Evolutionary conservation across 345 rosid species (phyloP).

Genomic region (Gossypium stocksii): DNA sequence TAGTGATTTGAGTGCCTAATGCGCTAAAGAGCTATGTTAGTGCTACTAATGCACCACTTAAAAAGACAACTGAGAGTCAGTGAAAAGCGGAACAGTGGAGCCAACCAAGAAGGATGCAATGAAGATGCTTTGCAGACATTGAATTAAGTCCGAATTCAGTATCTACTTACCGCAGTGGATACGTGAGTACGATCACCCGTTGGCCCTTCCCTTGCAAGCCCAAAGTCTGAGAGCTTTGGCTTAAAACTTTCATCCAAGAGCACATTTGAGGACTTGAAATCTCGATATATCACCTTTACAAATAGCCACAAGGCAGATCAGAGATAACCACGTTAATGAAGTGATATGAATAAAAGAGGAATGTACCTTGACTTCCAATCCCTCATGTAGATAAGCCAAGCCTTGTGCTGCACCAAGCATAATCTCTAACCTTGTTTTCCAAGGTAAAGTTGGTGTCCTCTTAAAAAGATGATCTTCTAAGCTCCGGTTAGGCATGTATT

Average conservation of each 20-base stretch:
- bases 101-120: constrained; percentile 9
- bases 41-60: neutral
- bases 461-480: constrained; percentile 79
- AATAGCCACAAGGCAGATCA: constrained; percentile 4
- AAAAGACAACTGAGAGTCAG: too few relatives aligned
- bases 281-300: constrained; percentile 82
- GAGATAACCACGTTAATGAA: neutral
- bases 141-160: neutral
- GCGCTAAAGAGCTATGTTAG: neutral
- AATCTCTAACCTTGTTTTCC: constrained; percentile 75
- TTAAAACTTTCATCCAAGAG: constrained; percentile 58
- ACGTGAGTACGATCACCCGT: constrained; percentile 71
- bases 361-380: constrained; percentile 62
- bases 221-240: constrained; percentile 88
- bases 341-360: neutral
- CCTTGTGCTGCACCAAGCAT: constrained; percentile 91
- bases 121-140: neutral
- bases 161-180: constrained; percentile 63
- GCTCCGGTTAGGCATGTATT: constrained; percentile 76
- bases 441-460: constrained; percentile 38
- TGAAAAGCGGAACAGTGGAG: neutral
- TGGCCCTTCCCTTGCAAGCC: constrained; percentile 97
- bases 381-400: constrained; percentile 69
- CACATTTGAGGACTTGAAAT: constrained; percentile 85
- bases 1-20: neutral